Percentiles rank a stretch among this genome's conserved stretches.
phyloP scores from a whole-genome alignment of 371 early-diverging fungal genomes.

The Mortierella sp. region DNA sequence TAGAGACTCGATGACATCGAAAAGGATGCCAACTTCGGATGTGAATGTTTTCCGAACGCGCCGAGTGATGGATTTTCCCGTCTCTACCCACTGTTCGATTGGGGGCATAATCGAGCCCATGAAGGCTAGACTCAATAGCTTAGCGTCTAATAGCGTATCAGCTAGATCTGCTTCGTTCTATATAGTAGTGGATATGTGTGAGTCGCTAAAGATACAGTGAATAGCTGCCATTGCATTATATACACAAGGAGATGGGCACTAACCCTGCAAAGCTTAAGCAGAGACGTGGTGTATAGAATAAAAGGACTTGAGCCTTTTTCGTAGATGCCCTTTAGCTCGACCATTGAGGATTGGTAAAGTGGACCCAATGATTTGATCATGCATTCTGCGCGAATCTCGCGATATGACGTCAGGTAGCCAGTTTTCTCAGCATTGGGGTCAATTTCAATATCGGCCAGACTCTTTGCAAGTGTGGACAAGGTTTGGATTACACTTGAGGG shows the following conservation, averaged over 20 bases:
- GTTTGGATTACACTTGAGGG: constrained; percentile 26
- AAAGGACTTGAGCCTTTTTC: constrained; percentile 51
- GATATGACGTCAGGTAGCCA: constrained; percentile 47
- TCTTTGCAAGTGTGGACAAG: constrained; percentile 33
- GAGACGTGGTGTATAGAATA: constrained; percentile 44
- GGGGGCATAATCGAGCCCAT: constrained; percentile 58
- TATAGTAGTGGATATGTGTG: background rate
- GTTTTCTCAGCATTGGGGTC: constrained; percentile 46
- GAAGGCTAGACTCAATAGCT: constrained; percentile 48
- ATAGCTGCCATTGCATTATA: background rate
- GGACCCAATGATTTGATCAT: constrained; percentile 51
- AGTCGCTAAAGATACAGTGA: background rate
- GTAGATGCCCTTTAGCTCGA: constrained; percentile 47
- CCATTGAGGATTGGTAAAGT: constrained; percentile 44
- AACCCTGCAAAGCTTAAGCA: constrained; percentile 56
- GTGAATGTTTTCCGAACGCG: constrained; percentile 40
- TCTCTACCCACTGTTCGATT: constrained; percentile 55
- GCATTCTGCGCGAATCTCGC: constrained; percentile 46
- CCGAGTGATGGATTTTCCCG: constrained; percentile 35
- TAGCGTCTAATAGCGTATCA: constrained; percentile 45
- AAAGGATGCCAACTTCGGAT: constrained; percentile 47
- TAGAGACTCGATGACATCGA: constrained; percentile 49
- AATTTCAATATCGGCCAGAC: constrained; percentile 41
- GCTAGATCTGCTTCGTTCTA: constrained; percentile 56
- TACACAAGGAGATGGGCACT: background rate